Evolutionary conservation across 2,329 filamentous ascomycete genomes (phyloP), one percentile per base, ranked within the genome.

Genomic region (Penicillium sumatraense): DNA sequence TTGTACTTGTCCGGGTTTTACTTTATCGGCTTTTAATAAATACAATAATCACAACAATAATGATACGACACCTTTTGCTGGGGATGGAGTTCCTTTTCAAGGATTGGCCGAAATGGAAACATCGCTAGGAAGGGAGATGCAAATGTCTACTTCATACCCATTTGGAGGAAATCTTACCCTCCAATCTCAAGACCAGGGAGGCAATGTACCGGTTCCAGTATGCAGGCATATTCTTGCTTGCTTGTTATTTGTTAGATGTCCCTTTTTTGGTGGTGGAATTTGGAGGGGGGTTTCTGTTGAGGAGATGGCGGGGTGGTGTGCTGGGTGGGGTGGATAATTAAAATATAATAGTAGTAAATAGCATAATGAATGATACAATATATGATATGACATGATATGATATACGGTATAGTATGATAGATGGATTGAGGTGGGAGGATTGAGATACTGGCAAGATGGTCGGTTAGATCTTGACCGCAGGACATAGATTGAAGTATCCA

Each of bases 191-290:
- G 56, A 62, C 26, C 54, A 55, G 47, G 49, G 51, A n/a, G n/a
- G n/a, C n/a, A n/a, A n/a, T n/a, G 26, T 59, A 62, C 13, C 62
- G 63, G 13, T n/a, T n/a, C 64, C 73, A 4, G 64, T 90, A 75
- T 99, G 93, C 72, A 97, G 97, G 76, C 93, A 99, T 74, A 74
- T 98, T 5, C 82, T 98, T 14, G 93, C 93, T 1, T 96, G 90
- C 71, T 75, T 93, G 36, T 72, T 98, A 52, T 87, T 82, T 5
- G 87, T 91, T 70, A 79, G 81, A 44, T 93, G 90, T 78, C 70
- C 69, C 3, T 71, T 86, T 24, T 82, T 95, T 62, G 82, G 80
- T 1, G 84, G 83, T 63, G 80, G 89, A 14, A 80, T 83, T 54
- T 80, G 83, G 63, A 49, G 16, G 21, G 80, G 77, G 65, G 81